Conservation (phyloP, 306 rosid species). For the Cicer bijugum region DNA sequence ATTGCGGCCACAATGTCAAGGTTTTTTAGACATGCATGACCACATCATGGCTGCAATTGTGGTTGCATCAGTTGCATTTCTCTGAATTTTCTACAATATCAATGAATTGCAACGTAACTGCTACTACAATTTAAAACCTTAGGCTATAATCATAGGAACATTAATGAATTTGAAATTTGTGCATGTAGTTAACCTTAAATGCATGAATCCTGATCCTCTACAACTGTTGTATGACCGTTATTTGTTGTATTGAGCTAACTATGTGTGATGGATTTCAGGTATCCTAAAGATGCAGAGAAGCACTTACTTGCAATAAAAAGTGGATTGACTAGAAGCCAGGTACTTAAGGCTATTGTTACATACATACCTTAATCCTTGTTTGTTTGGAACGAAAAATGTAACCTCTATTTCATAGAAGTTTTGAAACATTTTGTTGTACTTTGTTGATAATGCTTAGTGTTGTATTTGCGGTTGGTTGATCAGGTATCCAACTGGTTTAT, state of each 20-base stretch:
- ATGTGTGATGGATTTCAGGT: constrained; percentile 61
- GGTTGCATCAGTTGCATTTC: background rate
- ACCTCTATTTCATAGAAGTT: background rate
- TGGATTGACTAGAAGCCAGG: constrained; percentile 95
- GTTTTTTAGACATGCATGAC: background rate
- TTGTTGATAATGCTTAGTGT: background rate
- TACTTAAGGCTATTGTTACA: constrained; percentile 34
- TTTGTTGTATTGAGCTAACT: background rate
- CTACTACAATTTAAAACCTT: background rate
- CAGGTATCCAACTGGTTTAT: constrained; percentile 97
- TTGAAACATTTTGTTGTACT: background rate
- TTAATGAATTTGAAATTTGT: background rate
- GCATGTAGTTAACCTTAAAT: background rate
- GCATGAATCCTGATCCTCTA: background rate
- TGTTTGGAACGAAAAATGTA: constrained; percentile 9
- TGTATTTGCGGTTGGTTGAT: constrained; percentile 8
- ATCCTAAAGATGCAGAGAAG: constrained; percentile 97
- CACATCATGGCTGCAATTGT: background rate
- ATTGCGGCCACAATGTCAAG: background rate
- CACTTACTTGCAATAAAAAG: constrained; percentile 90
- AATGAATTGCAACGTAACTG: background rate
- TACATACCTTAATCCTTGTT: background rate
- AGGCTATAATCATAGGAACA: background rate
- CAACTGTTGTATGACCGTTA: too few species aligned
- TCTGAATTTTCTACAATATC: background rate